phyloP scores from a whole-genome alignment of 176 grass and related monocot species.

The Avena insularis region DNA sequence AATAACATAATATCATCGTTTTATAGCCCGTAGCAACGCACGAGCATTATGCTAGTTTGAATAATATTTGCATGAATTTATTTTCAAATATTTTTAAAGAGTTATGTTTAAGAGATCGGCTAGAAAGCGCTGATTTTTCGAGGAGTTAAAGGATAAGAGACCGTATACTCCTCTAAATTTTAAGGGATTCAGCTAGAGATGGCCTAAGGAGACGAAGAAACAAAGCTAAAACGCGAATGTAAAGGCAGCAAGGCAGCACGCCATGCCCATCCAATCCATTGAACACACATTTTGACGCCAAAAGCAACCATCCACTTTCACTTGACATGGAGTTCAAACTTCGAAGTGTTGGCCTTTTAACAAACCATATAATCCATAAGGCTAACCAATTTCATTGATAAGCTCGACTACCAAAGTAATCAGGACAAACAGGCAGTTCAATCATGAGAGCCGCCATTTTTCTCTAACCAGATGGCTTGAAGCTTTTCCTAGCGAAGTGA shows the following conservation, averaged over 20 bases:
- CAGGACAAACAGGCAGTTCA: not conserved
- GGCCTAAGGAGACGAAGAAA: not conserved
- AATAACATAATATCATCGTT: too few species aligned
- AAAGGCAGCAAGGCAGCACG: not conserved
- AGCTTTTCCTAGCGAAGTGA: slow-evolving; percentile 8
- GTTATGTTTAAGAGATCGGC: too few species aligned
- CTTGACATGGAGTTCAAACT: not conserved
- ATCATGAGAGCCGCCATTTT: not conserved
- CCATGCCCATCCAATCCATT: not conserved
- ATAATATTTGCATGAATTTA: too few species aligned
- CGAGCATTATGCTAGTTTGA: too few species aligned
- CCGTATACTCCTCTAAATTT: too few species aligned
- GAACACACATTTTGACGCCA: not conserved
- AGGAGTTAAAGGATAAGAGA: too few species aligned
- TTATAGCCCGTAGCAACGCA: too few species aligned
- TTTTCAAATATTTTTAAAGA: too few species aligned
- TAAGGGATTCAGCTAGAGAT: too few species aligned
- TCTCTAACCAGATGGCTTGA: slow-evolving; percentile 23
- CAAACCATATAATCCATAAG: not conserved
- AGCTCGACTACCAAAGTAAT: too few species aligned
- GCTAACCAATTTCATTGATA: not conserved
- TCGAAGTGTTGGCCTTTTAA: not conserved
- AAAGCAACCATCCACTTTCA: not conserved
- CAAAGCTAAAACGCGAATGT: not conserved
- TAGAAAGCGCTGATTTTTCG: too few species aligned